Base-by-base conservation (phyloP, 805 yeast species). In the Clavispora phyllophila region DNA sequence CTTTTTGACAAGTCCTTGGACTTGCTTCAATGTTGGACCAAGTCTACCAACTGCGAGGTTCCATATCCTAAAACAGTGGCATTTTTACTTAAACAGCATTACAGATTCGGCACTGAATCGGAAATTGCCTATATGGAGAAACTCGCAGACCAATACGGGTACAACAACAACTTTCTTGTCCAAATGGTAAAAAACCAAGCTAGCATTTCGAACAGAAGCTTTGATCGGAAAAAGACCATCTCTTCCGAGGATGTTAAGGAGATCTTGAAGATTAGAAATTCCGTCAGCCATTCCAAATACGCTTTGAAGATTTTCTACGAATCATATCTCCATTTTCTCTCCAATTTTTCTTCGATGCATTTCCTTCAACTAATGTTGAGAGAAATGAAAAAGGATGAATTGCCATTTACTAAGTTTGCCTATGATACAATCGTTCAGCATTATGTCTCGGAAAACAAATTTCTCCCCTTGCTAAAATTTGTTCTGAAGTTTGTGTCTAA, bases 1-100 rank as follows among this genome's bases (percentile, higher is more conserved):
- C 40, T 67, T 14, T 65, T 65, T 43, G 71, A 65, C 25, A 61
- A 64, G 33, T 19, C 62, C 17, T 39, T 46, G 6, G 49, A 40
- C 6, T 36, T 61, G 3, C 47, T 61, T 27, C 50, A 54, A 14
- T 40, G 49, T 7, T 70, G 75, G 75, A 47, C 47, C 14, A 39
- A 46, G 6, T 39, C 55, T 1, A 47, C 53, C 5, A 55, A 52
- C 35, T 47, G 55, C 33, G 56, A 49, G 17, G 41, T 53, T 14
- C 63, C 68, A 2, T 49, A 56, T 22, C 62, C 62, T 3, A 55
- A 51, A 40, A 51, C 61, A 3, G 45, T 68, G 33, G 56, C 60
- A 1, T 27, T 54, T 17, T 39, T 67, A n/a, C 45, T 63, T 5
- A 54, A 55, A 9, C 63, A 67, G 42, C 60, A 60, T 28, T 49